phyloP scores from a whole-genome alignment of 805 yeast species.

The Metschnikowia noctiluminum region DNA sequence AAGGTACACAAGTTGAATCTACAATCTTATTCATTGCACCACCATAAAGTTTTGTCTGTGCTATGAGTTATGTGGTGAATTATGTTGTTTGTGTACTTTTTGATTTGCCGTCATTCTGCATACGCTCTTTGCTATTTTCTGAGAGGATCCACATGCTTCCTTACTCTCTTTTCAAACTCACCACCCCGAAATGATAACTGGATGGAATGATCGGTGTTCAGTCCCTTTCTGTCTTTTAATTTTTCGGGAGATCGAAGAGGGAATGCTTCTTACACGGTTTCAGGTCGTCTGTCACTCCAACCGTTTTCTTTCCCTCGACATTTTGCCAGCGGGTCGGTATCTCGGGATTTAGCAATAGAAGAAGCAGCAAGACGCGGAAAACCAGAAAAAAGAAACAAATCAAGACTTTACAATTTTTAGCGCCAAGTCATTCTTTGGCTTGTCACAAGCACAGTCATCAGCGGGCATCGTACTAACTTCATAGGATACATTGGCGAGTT shows the following conservation, averaged over 20 bases:
- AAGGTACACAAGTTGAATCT: no score
- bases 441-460: no score
- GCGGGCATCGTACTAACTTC: conserved; percentile 18
- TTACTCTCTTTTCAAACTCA: no score
- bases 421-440: background rate
- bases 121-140: background rate
- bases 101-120: background rate
- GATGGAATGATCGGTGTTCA: conserved; percentile 85
- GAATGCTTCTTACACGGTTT: conserved; percentile 67
- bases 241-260: conserved; percentile 81
- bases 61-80: no score
- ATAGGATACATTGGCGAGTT: conserved; percentile 33
- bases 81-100: background rate
- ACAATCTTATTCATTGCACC: no score
- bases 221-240: conserved; percentile 97
- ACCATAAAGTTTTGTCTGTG: no score
- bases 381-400: background rate
- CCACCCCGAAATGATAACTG: conserved; percentile 93
- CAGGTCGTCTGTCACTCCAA: conserved; percentile 34
- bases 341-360: background rate
- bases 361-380: background rate
- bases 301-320: conserved; percentile 74
- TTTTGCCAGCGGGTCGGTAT: conserved; percentile 9
- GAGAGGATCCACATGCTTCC: no score
- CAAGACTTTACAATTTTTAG: no score